Evolutionary conservation across 257 asterid species (phyloP), one percentile per base, ranked within the genome.

Genomic region (Penstemon barbatus): DNA sequence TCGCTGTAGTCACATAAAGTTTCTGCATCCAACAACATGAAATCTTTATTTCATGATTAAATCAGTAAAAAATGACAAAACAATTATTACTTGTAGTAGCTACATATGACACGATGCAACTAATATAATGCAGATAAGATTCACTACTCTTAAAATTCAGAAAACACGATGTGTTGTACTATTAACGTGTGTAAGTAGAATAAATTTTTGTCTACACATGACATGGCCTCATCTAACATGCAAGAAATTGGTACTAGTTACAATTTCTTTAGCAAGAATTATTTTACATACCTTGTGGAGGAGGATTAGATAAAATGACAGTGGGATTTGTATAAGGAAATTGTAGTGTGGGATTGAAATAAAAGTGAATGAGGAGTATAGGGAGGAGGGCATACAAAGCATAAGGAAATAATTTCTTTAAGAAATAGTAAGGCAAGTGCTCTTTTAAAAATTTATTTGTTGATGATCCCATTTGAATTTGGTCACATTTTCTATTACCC

Each of bases 1-100:
- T 84, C 36, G 65, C 75, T 74, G 74, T 89, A 85, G 71, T 92
- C 89, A 75, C 98, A 92, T 64, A 79, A 19, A 44, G 43, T 54
- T 45, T 75, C 91, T 86, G 81, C 74, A 74, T 25, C 33, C 33
- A 25, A 25, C 33, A 45, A 39, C 12, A 63, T 52, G 38, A 66
- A 71, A 45, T 42, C 7, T 4, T 8, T 4, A 33, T 25, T 25
- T 25, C 33, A 25, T 25, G 33, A 7, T 2, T 25, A 25, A 25
- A 25, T 25, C 2, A 25, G 33, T 25, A 25, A 25, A 25, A 11
- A 61, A 7, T 25, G 33, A 25, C 33, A 19, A 38, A 46, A 58
- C 9, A 53, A 5, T 10, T 25, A 25, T 25, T 25, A 25, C 33
- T 25, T 25, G 33, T 25, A 25, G 33, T 25, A 25, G 33, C 33